phyloP scores from a whole-genome alignment of 768 basidiomycete genomes.

The Chalciporus piperatus region DNA sequence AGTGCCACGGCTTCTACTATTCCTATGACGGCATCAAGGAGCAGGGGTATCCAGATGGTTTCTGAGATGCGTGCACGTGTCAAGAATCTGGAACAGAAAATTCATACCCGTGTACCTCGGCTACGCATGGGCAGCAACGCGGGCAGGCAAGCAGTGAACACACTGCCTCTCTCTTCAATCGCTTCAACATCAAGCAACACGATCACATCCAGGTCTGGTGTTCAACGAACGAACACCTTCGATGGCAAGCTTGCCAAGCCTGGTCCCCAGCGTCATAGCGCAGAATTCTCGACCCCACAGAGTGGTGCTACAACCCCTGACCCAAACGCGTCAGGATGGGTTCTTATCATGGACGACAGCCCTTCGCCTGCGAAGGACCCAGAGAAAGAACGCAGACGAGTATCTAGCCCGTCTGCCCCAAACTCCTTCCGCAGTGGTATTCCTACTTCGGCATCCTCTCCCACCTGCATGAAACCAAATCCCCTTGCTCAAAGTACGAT shows the following conservation, averaged over 20 bases:
- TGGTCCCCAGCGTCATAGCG: conserved; percentile 40
- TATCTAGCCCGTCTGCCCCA: conserved; percentile 62
- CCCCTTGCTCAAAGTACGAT: conserved; percentile 42
- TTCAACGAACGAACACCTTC: conserved; percentile 17
- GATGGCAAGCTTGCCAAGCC: conserved; percentile 23
- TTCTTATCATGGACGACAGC: conserved; percentile 86
- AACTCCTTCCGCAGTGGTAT: conserved; percentile 48
- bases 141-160: conserved; percentile 44
- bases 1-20: conserved; percentile 23
- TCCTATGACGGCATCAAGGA: conserved; percentile 54
- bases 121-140: conserved; percentile 79
- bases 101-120: conserved; percentile 83
- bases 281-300: conserved; percentile 43
- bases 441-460: conserved; percentile 46
- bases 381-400: conserved; percentile 54
- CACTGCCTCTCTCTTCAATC: conserved; percentile 34
- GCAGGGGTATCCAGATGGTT: conserved; percentile 88
- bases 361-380: conserved; percentile 63
- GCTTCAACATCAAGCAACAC: conserved; percentile 38
- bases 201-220: conserved; percentile 16
- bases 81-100: conserved; percentile 78
- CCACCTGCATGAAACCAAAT: conserved; percentile 42
- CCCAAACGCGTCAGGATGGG: conserved; percentile 77
- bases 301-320: conserved; percentile 38
- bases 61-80: conserved; percentile 88